Base-by-base conservation (phyloP, 192 early-diverging fungal species). In the Entophlyctis luteolus region DNA sequence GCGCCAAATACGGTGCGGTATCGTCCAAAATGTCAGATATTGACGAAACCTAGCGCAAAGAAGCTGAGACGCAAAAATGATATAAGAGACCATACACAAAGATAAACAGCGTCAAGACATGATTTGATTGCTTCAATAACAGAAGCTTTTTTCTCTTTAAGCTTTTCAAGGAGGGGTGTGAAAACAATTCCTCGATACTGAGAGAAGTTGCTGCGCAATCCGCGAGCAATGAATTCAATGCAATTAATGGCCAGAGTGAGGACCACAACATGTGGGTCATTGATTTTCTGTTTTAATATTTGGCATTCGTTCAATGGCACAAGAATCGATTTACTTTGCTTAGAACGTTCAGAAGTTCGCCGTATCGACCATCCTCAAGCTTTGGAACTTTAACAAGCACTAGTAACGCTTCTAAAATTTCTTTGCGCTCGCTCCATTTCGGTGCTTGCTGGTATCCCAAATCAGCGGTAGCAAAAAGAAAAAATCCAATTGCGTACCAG, bases 381-480 rank as follows among this genome's bases (percentile, higher is more conserved):
- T 87, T 91, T 5, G 90, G 91, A 2, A 82, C 76, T 62, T 89
- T 88, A 18, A 86, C 74, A 2, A 91, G 72, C 32, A 75, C 86
- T 4, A 91, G 63, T 28, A 99, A 71, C 10, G 71, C 81, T 49
- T 94, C 93, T 37, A 98, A 66, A 0, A 86, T 93, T 63, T 96
- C 94, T 65, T 95, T 95, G 70, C 98, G 83, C 70, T 98, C 96
- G 75, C 96, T 88, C 98, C 98, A 99, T 68, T 98, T 98, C 42
- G 87, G 79, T 4, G 94, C 91, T 1, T 68, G 67, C 79, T 86
- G 59, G 4, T 36, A n/a, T n/a, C n/a, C n/a, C n/a, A n/a, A n/a
- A 36, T 20, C 39, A n/a, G 6, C 56, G 18, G 33, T 58, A 16
- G 39, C 27, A 58, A 58, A 6, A 38, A 20, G 37, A 50, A 8